Conservation (phyloP, 345 rosid species). For the Euphorbia tirucalli region DNA sequence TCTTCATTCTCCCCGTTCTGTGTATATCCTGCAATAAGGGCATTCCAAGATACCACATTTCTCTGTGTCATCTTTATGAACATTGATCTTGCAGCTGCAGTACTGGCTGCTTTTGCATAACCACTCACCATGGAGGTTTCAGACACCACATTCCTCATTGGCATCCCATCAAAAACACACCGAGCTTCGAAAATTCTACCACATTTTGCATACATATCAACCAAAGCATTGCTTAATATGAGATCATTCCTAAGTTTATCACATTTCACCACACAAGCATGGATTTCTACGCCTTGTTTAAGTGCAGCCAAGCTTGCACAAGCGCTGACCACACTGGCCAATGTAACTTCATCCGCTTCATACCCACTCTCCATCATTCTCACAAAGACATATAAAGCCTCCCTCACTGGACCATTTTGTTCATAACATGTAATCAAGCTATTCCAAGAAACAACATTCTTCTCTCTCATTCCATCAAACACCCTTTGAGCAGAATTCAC, state of each 20-base stretch:
- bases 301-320: slow-evolving; percentile 17
- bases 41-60: slow-evolving; percentile 87
- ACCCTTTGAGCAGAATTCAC: no score
- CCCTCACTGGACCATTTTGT: slow-evolving; percentile 71
- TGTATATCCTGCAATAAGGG: slow-evolving; percentile 89
- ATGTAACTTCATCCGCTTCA: slow-evolving; percentile 28
- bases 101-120: no score
- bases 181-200: slow-evolving; percentile 49
- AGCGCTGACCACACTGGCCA: slow-evolving; percentile 18
- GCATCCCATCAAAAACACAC: slow-evolving; percentile 63
- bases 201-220: slow-evolving; percentile 22
- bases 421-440: slow-evolving; percentile 83
- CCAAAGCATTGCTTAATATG: slow-evolving; percentile 54
- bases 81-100: slow-evolving; percentile 38
- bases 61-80: slow-evolving; percentile 71
- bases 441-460: neutral
- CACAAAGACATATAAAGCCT: slow-evolving; percentile 58
- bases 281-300: slow-evolving; percentile 68
- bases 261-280: slow-evolving; percentile 49
- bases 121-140: slow-evolving; percentile 36
- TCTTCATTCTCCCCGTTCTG: slow-evolving; percentile 84
- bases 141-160: slow-evolving; percentile 56
- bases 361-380: slow-evolving; percentile 47
- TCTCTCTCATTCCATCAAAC: no score
- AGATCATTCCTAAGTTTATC: slow-evolving; percentile 60